These are phyloP conservation scores for Murraya koenigii DNA, from an alignment of 345 rosid species.

Conservation along the genomic window DNA sequence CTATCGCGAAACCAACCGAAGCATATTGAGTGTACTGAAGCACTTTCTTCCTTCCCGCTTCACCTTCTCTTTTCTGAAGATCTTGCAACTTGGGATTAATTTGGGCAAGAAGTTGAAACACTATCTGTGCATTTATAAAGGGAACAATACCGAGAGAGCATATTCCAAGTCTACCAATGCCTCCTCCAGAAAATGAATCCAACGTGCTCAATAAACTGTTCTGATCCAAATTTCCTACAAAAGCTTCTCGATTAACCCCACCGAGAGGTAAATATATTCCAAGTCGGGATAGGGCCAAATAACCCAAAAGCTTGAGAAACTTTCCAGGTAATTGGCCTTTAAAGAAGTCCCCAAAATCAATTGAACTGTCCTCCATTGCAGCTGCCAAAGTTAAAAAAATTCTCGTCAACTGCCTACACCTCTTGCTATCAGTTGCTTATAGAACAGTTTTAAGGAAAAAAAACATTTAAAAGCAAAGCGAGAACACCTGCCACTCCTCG, in stretches of 20 bases:
- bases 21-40: conserved; percentile 91
- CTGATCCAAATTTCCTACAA: conserved; percentile 88
- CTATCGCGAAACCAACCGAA: conserved; percentile 91
- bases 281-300: conserved; percentile 82
- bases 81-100: conserved; percentile 97
- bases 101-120: conserved; percentile 97
- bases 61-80: conserved; percentile 98
- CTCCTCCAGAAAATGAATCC: conserved; percentile 98
- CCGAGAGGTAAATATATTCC: conserved; percentile 96
- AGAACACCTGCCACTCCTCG: conserved; percentile 82
- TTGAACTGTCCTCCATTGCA: conserved; percentile 97
- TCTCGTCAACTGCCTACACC: conserved; percentile 18
- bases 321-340: conserved; percentile 92
- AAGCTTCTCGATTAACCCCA: conserved; percentile 89
- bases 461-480: conserved; percentile 11
- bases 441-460: neutral
- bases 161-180: conserved; percentile 94
- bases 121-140: conserved; percentile 91
- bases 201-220: conserved; percentile 87
- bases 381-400: conserved; percentile 50
- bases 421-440: neutral
- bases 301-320: conserved; percentile 84
- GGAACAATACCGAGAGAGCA: conserved; percentile 98
- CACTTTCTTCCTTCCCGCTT: conserved; percentile 95
- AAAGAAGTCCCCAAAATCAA: conserved; percentile 97